phyloP scores from a whole-genome alignment of 2,329 filamentous ascomycete species.

The Arthrinium phaeospermum region DNA sequence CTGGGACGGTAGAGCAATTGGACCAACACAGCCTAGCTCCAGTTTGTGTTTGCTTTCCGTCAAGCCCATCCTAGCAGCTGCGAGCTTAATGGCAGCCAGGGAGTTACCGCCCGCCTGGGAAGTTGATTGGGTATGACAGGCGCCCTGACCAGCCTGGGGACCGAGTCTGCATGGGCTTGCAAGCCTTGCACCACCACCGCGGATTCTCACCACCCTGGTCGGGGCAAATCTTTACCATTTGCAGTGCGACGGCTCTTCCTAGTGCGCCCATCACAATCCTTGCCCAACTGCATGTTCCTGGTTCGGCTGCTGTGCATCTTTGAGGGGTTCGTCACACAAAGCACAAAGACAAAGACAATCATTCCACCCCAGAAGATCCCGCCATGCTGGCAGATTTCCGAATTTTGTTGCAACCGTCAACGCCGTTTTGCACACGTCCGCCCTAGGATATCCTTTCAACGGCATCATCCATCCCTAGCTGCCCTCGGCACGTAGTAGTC shows the following conservation, averaged over 20 bases:
- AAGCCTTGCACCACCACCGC: neutral
- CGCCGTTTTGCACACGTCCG: neutral
- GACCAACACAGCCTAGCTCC: constrained; percentile 7
- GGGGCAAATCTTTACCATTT: neutral
- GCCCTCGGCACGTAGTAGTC: neutral
- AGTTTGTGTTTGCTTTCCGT: constrained; percentile 2
- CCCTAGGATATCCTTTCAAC: neutral
- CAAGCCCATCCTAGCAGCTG: neutral
- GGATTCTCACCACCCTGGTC: neutral
- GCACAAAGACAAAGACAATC: neutral
- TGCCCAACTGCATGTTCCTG: neutral
- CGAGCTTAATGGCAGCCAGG: neutral
- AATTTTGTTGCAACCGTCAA: constrained; percentile 1
- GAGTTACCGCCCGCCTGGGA: neutral
- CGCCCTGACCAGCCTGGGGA: neutral
- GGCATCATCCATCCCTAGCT: neutral
- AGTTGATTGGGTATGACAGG: constrained; percentile 9
- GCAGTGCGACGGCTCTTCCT: constrained; percentile 12
- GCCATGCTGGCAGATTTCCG: neutral
- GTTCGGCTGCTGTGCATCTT: neutral
- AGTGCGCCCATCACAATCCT: constrained; percentile 10
- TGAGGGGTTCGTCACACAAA: neutral
- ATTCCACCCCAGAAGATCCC: neutral
- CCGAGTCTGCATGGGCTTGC: neutral
- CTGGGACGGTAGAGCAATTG: constrained; percentile 3